Conservation (phyloP, 1,284 basidiomycete species). For the Afroboletus lepidellus region DNA sequence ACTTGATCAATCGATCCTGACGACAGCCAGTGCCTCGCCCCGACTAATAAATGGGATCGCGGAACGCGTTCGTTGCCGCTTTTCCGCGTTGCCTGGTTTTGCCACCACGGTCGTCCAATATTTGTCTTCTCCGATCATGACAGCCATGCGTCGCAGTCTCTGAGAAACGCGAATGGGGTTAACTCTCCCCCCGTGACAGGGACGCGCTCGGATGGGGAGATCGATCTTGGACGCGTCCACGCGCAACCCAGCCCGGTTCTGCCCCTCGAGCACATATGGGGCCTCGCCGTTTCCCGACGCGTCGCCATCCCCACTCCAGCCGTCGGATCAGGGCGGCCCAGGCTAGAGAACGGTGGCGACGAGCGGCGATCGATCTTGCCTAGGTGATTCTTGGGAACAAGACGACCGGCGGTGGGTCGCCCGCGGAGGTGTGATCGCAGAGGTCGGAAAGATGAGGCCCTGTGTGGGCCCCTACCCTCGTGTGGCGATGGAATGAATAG, state of each 20-base stretch:
- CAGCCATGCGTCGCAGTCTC: conserved; percentile 17
- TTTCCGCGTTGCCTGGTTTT: conserved; percentile 16
- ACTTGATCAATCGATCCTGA: conserved; percentile 25
- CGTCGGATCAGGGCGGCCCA: conserved; percentile 19
- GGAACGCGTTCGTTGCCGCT: conserved; percentile 28
- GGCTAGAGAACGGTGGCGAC: conserved; percentile 5
- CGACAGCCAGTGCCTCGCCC: conserved; percentile 6
- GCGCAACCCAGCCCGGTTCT: neutral
- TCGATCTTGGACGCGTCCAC: conserved; percentile 3
- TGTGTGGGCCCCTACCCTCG: neutral
- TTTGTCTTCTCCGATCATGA: conserved; percentile 21
- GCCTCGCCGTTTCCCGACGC: neutral
- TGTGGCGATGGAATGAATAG: neutral
- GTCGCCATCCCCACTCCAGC: neutral
- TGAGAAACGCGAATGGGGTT: conserved; percentile 21
- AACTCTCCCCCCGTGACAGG: conserved; percentile 14
- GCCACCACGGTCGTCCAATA: neutral
- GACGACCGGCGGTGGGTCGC: conserved; percentile 8
- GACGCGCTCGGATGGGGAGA: conserved; percentile 5
- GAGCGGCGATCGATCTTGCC: conserved; percentile 8
- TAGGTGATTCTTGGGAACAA: neutral
- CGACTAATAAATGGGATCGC: conserved; percentile 12
- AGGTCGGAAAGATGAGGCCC: no score
- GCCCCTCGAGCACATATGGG: neutral
- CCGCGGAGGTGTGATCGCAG: conserved; percentile 18